phyloP scores from a whole-genome alignment of 768 basidiomycete genomes.

The Phlebiopsis gigantea region DNA sequence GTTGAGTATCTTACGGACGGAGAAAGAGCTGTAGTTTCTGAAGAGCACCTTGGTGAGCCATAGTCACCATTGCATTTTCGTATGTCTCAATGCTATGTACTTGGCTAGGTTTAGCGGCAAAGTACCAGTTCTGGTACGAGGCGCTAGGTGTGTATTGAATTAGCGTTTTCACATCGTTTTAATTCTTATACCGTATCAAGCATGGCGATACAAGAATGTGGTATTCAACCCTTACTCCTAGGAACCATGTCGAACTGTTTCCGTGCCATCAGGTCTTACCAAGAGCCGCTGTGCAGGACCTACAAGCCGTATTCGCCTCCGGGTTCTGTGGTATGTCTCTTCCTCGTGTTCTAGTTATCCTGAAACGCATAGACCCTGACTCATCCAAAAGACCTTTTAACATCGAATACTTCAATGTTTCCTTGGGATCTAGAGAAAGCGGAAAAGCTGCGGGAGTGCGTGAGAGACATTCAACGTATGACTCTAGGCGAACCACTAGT shows the following conservation, averaged over 20 bases:
- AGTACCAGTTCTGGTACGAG: not conserved
- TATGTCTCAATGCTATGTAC: not conserved
- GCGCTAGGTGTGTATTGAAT: not conserved
- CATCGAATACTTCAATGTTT: constrained; percentile 6
- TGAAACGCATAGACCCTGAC: too few species aligned
- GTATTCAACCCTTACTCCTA: too few species aligned
- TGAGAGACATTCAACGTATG: constrained; percentile 3
- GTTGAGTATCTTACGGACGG: constrained; percentile 3
- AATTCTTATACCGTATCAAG: too few species aligned
- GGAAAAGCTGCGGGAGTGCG: not conserved
- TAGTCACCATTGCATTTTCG: not conserved
- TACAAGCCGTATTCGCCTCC: too few species aligned
- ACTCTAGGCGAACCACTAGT: not conserved
- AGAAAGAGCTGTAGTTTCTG: not conserved
- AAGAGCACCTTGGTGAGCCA: constrained; percentile 1
- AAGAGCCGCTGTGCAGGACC: too few species aligned
- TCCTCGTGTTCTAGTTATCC: too few species aligned
- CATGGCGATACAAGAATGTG: too few species aligned
- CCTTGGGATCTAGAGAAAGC: constrained; percentile 6
- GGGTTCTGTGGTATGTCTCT: too few species aligned
- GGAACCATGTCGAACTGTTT: too few species aligned
- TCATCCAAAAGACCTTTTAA: too few species aligned
- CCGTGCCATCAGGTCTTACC: too few species aligned
- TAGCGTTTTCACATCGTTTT: too few species aligned
- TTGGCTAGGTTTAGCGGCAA: not conserved